Evolutionary conservation across 306 rosid genomes (phyloP).

Genomic region (Lupinus albus): DNA sequence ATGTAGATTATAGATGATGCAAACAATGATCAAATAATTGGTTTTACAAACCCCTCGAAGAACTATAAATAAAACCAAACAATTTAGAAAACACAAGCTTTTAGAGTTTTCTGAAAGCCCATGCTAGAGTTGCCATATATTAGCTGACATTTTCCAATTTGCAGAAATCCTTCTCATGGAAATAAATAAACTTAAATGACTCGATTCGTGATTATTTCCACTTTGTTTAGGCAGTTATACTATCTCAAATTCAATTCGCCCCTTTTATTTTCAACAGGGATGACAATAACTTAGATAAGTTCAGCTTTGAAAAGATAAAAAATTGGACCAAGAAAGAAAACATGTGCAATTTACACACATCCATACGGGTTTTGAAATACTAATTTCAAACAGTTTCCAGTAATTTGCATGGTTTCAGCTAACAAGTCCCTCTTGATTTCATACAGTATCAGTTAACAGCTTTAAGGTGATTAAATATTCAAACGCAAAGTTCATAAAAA

Average conservation of each 20-base stretch:
- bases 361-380: background rate
- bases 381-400: slow-evolving; percentile 15
- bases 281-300: slow-evolving; percentile 10
- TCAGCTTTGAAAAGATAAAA: slow-evolving; percentile 10
- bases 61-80: slow-evolving; percentile 1
- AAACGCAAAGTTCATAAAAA: slow-evolving; percentile 42
- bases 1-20: background rate
- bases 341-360: background rate
- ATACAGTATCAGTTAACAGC: slow-evolving; percentile 10
- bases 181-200: background rate
- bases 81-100: background rate
- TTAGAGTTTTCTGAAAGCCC: background rate
- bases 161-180: background rate
- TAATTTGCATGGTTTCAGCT: slow-evolving; percentile 20
- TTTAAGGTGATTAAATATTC: slow-evolving; percentile 31
- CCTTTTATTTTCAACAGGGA: slow-evolving; percentile 2
- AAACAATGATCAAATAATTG: background rate
- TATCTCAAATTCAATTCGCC: slow-evolving; percentile 22
- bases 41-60: background rate
- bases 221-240: background rate
- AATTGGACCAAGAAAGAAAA: background rate
- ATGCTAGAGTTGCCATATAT: background rate
- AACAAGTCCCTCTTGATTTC: slow-evolving; percentile 11
- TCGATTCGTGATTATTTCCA: background rate
- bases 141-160: background rate